phyloP scores from a whole-genome alignment of 352 stramenopile species.

The Globisporangium acanthophoron region DNA sequence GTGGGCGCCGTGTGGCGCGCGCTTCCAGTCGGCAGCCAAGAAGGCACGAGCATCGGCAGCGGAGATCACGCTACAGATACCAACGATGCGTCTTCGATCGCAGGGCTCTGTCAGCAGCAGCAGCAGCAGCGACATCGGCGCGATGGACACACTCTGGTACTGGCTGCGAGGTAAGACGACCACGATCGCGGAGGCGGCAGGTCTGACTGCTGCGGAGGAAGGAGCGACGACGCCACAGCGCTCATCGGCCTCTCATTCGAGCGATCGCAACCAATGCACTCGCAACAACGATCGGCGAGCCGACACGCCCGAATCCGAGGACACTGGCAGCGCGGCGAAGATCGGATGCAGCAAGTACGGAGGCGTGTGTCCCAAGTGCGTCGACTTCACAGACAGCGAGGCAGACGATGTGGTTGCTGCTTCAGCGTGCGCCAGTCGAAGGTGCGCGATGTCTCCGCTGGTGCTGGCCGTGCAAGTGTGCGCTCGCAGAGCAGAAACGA shows the following conservation, averaged over 20 bases:
- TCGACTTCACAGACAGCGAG: background rate
- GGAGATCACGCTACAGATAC: background rate
- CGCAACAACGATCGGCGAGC: background rate
- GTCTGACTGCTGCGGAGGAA: background rate
- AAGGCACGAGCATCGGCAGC: background rate
- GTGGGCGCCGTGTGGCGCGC: constrained; percentile 42
- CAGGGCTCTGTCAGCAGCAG: background rate
- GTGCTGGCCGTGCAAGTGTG: constrained; percentile 29
- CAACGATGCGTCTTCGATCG: background rate
- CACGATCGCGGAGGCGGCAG: background rate
- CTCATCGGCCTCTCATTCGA: background rate
- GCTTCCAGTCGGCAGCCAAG: constrained; percentile 3
- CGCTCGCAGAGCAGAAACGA: background rate
- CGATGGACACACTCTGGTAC: constrained; percentile 12
- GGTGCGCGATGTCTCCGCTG: constrained; percentile 14
- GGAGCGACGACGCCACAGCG: background rate
- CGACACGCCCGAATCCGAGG: too few species aligned
- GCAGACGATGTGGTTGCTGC: background rate
- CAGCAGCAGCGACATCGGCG: background rate
- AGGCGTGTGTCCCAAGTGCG: constrained; percentile 16
- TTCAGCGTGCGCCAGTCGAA: background rate
- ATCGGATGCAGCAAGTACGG: constrained; percentile 24
- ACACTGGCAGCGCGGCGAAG: background rate
- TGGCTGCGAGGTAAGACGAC: constrained; percentile 1
- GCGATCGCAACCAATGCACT: background rate